phyloP scores from a whole-genome alignment of 805 yeast genomes.

The Grigorovia jiainica region DNA sequence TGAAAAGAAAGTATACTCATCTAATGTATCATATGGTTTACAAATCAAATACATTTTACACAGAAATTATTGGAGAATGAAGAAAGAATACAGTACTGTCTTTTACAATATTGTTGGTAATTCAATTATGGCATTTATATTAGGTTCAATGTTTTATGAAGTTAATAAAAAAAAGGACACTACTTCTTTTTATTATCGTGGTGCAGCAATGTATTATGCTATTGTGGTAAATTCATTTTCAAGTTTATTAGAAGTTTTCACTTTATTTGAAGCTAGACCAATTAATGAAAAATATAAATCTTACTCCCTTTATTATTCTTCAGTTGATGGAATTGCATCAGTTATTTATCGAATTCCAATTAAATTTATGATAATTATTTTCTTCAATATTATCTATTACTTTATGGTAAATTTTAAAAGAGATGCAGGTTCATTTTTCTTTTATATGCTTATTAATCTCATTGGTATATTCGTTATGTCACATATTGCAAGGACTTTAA shows the following conservation, averaged over 20 bases:
- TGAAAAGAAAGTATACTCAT: slow-evolving; percentile 39
- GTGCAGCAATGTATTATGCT: slow-evolving; percentile 61
- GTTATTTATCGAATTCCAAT: slow-evolving; percentile 43
- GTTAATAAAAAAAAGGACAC: slow-evolving; percentile 31
- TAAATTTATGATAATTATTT: slow-evolving; percentile 34
- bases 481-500: slow-evolving; percentile 44
- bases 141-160: slow-evolving; percentile 52
- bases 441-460: slow-evolving; percentile 37
- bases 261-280: slow-evolving; percentile 45
- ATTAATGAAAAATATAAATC: slow-evolving; percentile 51
- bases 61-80: slow-evolving; percentile 41
- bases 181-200: slow-evolving; percentile 43
- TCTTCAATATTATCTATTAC: slow-evolving; percentile 42
- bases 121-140: slow-evolving; percentile 43
- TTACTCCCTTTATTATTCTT: slow-evolving; percentile 50
- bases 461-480: slow-evolving; percentile 43
- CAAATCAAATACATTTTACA: slow-evolving; percentile 40
- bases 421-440: slow-evolving; percentile 47
- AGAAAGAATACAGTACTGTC: slow-evolving; percentile 42
- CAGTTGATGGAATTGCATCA: slow-evolving; percentile 50
- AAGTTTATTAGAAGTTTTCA: slow-evolving; percentile 48
- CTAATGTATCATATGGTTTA: slow-evolving; percentile 41
- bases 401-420: slow-evolving; percentile 47
- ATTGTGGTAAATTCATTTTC: slow-evolving; percentile 54
- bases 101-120: slow-evolving; percentile 37